Conservation (phyloP, 805 yeast genomes). For the Ogataea pignaliae region DNA sequence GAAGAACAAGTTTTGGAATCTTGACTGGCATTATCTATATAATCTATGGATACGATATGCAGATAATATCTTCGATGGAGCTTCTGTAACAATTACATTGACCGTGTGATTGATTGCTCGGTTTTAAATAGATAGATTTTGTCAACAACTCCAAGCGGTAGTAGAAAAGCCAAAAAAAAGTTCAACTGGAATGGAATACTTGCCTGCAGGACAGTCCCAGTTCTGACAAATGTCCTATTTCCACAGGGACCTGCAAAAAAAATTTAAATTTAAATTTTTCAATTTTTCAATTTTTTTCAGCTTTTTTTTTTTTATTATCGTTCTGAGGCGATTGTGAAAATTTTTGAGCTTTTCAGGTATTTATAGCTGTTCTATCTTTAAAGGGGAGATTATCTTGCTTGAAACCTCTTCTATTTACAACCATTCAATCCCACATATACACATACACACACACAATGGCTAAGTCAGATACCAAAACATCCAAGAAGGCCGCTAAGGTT, state of each 20-base stretch:
- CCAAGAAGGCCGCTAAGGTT: conserved; percentile 21
- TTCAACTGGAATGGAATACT: no score
- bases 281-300: conserved; percentile 2
- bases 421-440: background rate
- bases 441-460: conserved; percentile 19
- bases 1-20: conserved; percentile 53
- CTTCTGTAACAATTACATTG: background rate
- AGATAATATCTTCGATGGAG: background rate
- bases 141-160: no score
- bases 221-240: no score
- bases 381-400: background rate
- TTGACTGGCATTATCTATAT: conserved; percentile 11
- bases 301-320: background rate
- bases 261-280: background rate
- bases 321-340: background rate
- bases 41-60: background rate
- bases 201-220: no score
- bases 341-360: background rate
- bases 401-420: background rate
- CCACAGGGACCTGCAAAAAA: background rate
- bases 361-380: background rate
- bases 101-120: no score
- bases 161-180: no score
- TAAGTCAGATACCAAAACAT: conserved; percentile 24
- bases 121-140: no score